Evolutionary conservation across 257 asterid genomes (phyloP), one percentile per base, ranked within the genome.

Genomic region (Thymus mandschuricus): DNA sequence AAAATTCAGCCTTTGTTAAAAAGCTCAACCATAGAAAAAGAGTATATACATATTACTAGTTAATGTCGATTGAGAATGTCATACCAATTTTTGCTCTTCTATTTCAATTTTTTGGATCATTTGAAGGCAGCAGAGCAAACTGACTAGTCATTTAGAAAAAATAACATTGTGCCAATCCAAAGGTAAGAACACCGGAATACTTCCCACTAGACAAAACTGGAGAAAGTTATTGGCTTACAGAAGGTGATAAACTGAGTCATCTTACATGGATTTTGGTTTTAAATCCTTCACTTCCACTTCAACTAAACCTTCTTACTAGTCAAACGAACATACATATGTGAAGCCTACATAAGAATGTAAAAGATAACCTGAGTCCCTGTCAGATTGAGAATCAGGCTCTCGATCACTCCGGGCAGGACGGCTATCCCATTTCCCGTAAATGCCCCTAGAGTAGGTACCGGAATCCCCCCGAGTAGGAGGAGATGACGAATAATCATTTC

Each of bases 391-490:
- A 76, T 88, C 98, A 71, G 79, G 82, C 50, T 92, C 97, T 63
- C 85, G 91, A 69, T 92, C 96, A 81, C 86, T 83, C 49, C 87
- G 85, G 28, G 74, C 85, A 64, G 90, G 76, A 71, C 92, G 98
- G 75, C 76, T 82, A 41, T 88, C 97, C 92, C 97, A 90, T 79
- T 92, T 87, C 45, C 92, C 96, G 73, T 85, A 77, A 72, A 11
- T 76, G 71, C 86, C 79, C 58, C 89, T 86, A 67, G 88, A 65
- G 67, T 82, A 75, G 76, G 41, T 78, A 67, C 82, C 78, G 44
- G 84, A 54, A 63, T 87, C 93, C 72, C 87, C 95, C 55, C 93
- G 79, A 64, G 95, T 83, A 59, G 94, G 97, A 58, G 95, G 98
- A 13, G 98, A 88, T 44, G 91, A 87, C 63, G 92, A 69, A 79